Base-by-base conservation (phyloP, 2,329 filamentous ascomycete species). In the Fusarium bactridioides region DNA sequence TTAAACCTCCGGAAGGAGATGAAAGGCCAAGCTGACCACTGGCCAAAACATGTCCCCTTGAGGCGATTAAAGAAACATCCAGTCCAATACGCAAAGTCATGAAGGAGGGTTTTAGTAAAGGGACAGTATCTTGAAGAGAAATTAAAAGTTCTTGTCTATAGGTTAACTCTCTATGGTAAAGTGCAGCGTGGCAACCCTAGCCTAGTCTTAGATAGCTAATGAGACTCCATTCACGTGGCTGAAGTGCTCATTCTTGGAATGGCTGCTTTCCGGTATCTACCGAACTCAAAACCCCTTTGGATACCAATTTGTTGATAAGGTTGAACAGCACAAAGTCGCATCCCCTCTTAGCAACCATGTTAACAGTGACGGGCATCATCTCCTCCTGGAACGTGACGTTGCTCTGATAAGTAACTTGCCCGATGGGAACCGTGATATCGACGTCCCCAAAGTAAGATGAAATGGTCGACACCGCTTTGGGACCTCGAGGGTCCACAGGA, bases 71-170 rank as follows among this genome's bases (percentile, higher is more conserved):
- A 0, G 6, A 33, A 15, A 15, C 7, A 33, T 8, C 13, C 13
- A 15, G 13, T 15, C 31, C 13, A 8, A 15, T 33, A 25, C n/a
- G 23, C 0, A 44, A 25, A 3, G 4, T 5, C 23, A 25, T 7
- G 7, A 15, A 25, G 10, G 6, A 18, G 1, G 2, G 1, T 11
- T 44, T 10, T 5, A 8, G 0, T 44, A 1, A 18, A 44, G 23
- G 4, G 11, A 25, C 1, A 1, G 0, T 1, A 44, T 44, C 23
- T 18, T 25, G 4, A 10, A 44, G 23, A 44, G 41, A 25, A 43
- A 16, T 2, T 7, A 6, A 18, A 25, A 18, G 23, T 18, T 25
- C n/a, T 25, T 43, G 10, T 38, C 15, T 43, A 43, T 18, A 5
- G 3, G 15, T 10, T 25, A 43, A 43, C 15, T 18, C 41, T 43